A percentile compares a stretch with the other conserved stretches of the same genome.
Evolutionary conservation across 768 basidiomycete genomes (phyloP).

Genomic region (Pleurotus salmoneostramineus): DNA sequence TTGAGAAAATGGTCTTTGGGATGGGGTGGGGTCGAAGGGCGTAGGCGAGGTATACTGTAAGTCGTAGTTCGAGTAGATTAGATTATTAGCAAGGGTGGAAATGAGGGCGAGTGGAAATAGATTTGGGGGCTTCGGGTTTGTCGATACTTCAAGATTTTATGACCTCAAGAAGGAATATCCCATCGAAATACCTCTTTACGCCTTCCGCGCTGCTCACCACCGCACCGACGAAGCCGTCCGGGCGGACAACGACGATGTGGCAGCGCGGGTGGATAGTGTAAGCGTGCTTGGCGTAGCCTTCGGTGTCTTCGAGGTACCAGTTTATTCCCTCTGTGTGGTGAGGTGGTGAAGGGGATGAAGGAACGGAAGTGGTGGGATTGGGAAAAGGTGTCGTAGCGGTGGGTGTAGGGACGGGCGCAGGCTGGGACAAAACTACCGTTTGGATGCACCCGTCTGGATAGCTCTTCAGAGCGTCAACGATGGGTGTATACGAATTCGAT

Average conservation of each 20-base stretch:
- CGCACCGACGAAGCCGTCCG: slow-evolving; percentile 6
- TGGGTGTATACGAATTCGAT: background rate
- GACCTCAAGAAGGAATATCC: background rate
- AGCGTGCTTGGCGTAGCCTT: slow-evolving; percentile 32
- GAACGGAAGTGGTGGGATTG: too few relatives aligned
- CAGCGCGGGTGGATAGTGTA: slow-evolving; percentile 30
- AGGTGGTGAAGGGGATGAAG: too few relatives aligned
- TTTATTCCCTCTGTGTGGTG: background rate
- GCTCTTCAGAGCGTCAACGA: slow-evolving; percentile 15
- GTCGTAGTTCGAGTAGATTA: too few relatives aligned
- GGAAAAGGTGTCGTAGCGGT: too few relatives aligned
- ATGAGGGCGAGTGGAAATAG: too few relatives aligned
- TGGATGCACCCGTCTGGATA: background rate
- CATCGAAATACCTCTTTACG: background rate
- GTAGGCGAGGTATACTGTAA: too few relatives aligned
- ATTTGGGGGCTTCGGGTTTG: too few relatives aligned
- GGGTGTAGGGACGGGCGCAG: slow-evolving; percentile 15
- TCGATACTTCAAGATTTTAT: too few relatives aligned
- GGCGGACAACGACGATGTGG: slow-evolving; percentile 7
- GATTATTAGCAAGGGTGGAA: too few relatives aligned
- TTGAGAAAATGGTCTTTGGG: too few relatives aligned
- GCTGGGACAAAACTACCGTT: slow-evolving; percentile 8
- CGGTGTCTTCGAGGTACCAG: slow-evolving; percentile 29
- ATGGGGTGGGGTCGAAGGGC: too few relatives aligned
- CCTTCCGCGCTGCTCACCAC: background rate